Percentiles rank a stretch among this genome's conserved stretches.
These are phyloP conservation scores for Boletus rex-veris DNA, from an alignment of 768 basidiomycete species.

Conservation along the genomic window DNA sequence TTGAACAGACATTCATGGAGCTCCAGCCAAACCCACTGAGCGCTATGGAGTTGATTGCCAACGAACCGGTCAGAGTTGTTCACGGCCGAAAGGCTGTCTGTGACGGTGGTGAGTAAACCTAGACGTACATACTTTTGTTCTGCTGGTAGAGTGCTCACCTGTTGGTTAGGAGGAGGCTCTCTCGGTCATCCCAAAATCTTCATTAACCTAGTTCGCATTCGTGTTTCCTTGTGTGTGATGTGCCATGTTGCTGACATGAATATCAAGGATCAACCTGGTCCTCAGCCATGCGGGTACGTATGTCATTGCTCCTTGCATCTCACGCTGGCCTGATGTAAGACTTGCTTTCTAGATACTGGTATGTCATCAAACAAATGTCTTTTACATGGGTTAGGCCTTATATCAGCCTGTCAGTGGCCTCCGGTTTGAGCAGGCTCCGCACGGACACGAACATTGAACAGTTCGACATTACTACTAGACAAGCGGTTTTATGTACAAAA, in stretches of 20 bases:
- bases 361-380: slow-evolving; percentile 15
- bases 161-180: slow-evolving; percentile 75
- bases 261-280: slow-evolving; percentile 78
- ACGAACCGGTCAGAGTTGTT: slow-evolving; percentile 83
- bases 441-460: slow-evolving; percentile 46
- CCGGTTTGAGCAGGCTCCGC: slow-evolving; percentile 82
- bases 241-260: slow-evolving; percentile 5
- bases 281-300: slow-evolving; percentile 84
- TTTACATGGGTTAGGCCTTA: neutral
- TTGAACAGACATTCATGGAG: slow-evolving; percentile 87
- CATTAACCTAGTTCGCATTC: slow-evolving; percentile 79
- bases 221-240: neutral
- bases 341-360: slow-evolving; percentile 46
- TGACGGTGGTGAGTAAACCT: slow-evolving; percentile 80
- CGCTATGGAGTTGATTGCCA: slow-evolving; percentile 84
- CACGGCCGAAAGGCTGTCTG: slow-evolving; percentile 84
- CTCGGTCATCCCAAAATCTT: slow-evolving; percentile 96
- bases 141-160: slow-evolving; percentile 9
- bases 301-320: slow-evolving; percentile 17
- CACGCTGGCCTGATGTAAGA: neutral
- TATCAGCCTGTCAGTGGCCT: slow-evolving; percentile 58
- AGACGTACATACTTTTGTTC: neutral
- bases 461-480: neutral
- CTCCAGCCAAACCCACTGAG: slow-evolving; percentile 87
- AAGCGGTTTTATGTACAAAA: slow-evolving; percentile 7